Percentiles rank a stretch among this genome's conserved stretches.
These are phyloP conservation scores for Globisporangium paddicum DNA, from an alignment of 352 stramenopile genomes.

Conservation along the genomic window DNA sequence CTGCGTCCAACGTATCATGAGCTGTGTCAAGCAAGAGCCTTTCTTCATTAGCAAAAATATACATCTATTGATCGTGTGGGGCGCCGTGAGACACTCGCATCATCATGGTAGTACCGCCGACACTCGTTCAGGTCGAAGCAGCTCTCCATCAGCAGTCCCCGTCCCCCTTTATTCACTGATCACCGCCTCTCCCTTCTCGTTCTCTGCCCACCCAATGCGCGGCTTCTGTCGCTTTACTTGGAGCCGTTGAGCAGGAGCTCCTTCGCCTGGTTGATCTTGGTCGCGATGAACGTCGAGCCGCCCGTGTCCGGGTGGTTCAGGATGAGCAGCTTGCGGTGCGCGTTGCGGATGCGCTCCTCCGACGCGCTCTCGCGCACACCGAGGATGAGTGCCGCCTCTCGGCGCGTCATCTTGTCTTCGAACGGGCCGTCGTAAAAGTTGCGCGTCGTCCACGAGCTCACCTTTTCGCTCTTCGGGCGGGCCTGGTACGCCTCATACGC, in stretches of 20 bases:
- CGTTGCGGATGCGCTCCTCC: constrained; percentile 96
- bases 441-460: constrained; percentile 69
- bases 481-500: constrained; percentile 75
- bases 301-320: constrained; percentile 99
- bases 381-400: constrained; percentile 98
- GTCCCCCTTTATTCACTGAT: not conserved
- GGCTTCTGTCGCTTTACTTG: constrained; percentile 31
- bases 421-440: constrained; percentile 97
- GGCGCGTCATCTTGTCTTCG: constrained; percentile 98
- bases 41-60: constrained; percentile 6
- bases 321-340: constrained; percentile 97
- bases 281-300: constrained; percentile 97
- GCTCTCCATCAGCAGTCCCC: not conserved
- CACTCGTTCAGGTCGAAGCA: not conserved
- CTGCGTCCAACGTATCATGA: not conserved
- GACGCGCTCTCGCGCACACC: constrained; percentile 95
- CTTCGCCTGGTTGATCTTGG: constrained; percentile 99
- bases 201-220: not conserved
- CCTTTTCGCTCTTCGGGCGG: constrained; percentile 53
- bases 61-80: constrained; percentile 12
- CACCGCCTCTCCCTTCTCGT: not conserved
- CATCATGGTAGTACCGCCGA: not conserved
- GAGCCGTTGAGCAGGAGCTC: constrained; percentile 89
- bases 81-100: too few species aligned
- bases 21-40: not conserved